phyloP scores from a whole-genome alignment of 2,329 filamentous ascomycete species.

The Ascochyta viciae-villosae region DNA sequence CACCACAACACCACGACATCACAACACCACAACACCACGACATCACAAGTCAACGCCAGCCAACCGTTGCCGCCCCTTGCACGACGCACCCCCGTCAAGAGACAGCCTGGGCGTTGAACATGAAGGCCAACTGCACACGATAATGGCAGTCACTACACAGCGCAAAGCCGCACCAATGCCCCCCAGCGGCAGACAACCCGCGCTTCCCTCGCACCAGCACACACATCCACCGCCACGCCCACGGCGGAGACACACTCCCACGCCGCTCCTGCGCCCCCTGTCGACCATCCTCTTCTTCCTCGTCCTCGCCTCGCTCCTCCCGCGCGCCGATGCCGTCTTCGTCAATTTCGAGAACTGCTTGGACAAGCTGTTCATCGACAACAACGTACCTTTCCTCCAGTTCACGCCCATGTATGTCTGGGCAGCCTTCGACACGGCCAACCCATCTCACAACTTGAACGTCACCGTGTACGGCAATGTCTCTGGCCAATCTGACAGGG shows the following conservation, averaged over 20 bases:
- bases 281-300: constrained; percentile 36
- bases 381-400: constrained; percentile 71
- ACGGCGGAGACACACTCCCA: constrained; percentile 34
- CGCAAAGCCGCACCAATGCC: constrained; percentile 12
- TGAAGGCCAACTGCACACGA: constrained; percentile 34
- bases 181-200: constrained; percentile 22
- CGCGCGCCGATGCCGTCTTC: constrained; percentile 58
- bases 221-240: constrained; percentile 41
- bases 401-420: constrained; percentile 79
- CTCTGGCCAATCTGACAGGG: constrained; percentile 69
- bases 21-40: neutral
- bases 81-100: constrained; percentile 11
- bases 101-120: constrained; percentile 27
- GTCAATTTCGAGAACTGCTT: constrained; percentile 89
- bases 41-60: neutral
- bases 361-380: constrained; percentile 60
- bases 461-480: constrained; percentile 92
- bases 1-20: neutral
- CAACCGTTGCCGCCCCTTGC: constrained; percentile 8
- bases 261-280: constrained; percentile 14
- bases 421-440: constrained; percentile 72
- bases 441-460: constrained; percentile 69
- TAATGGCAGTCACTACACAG: constrained; percentile 37
- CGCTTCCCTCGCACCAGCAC: constrained; percentile 37
- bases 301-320: constrained; percentile 33